phyloP scores from a whole-genome alignment of 768 basidiomycete genomes.

The Chalciporus chontae region DNA sequence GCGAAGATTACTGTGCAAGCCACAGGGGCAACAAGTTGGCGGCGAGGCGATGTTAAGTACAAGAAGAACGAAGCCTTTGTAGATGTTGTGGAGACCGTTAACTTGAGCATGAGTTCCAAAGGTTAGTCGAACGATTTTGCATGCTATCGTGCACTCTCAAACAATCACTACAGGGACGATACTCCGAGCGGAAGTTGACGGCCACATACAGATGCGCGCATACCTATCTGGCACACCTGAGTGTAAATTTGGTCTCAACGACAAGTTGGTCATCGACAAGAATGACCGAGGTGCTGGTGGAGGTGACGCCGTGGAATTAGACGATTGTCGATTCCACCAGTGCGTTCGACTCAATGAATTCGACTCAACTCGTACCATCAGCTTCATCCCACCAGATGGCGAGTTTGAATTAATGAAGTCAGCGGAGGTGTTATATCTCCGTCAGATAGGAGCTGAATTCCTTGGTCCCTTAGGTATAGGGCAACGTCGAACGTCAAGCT shows the following conservation, averaged over 20 bases:
- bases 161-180: conserved; percentile 59
- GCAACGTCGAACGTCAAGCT: conserved; percentile 95
- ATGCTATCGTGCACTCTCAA: neutral
- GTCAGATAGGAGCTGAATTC: conserved; percentile 1
- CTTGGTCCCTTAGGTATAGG: conserved; percentile 65
- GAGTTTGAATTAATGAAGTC: conserved; percentile 98
- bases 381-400: conserved; percentile 96
- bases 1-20: conserved; percentile 97
- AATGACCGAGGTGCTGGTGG: conserved; percentile 48
- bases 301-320: conserved; percentile 84
- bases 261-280: conserved; percentile 96
- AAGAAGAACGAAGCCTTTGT: conserved; percentile 99
- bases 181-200: conserved; percentile 95
- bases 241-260: conserved; percentile 98
- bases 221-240: conserved; percentile 96
- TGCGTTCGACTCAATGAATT: conserved; percentile 95
- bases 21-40: conserved; percentile 95
- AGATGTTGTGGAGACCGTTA: conserved; percentile 97
- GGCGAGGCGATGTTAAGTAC: conserved; percentile 93
- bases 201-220: conserved; percentile 96
- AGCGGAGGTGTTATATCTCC: conserved; percentile 22
- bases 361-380: conserved; percentile 90
- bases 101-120: conserved; percentile 96
- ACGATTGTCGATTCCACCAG: conserved; percentile 98
- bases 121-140: conserved; percentile 36